Conservation (phyloP, 805 yeast species). For the Barnettozyma botsteinii region DNA sequence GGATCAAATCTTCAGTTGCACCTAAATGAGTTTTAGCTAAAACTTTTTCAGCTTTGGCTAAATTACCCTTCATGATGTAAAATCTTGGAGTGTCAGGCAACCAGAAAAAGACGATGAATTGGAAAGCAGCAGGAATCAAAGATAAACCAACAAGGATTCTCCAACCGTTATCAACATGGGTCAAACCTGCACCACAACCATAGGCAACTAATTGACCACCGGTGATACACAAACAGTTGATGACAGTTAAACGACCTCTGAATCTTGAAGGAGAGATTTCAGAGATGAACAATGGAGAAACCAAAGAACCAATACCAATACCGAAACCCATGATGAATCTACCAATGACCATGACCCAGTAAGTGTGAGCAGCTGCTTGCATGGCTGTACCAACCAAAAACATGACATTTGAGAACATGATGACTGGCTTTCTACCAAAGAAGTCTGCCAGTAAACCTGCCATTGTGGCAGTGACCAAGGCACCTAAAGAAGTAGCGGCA, state of each 20-base stretch:
- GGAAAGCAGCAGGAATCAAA: constrained; percentile 78
- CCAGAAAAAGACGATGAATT: constrained; percentile 70
- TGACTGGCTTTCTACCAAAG: constrained; percentile 78
- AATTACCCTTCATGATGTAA: constrained; percentile 64
- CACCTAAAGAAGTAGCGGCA: constrained; percentile 92
- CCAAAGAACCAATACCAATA: constrained; percentile 89
- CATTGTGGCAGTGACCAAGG: constrained; percentile 66
- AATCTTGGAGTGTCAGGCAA: constrained; percentile 95
- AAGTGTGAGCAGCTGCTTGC: constrained; percentile 73
- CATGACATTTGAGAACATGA: constrained; percentile 75
- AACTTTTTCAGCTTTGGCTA: constrained; percentile 62
- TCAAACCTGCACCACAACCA: constrained; percentile 86
- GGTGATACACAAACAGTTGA: constrained; percentile 85
- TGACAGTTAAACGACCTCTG: constrained; percentile 85
- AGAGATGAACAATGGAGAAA: constrained; percentile 88
- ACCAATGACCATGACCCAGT: constrained; percentile 91
- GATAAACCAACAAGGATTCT: constrained; percentile 86
- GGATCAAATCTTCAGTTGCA: constrained; percentile 59
- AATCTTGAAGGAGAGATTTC: constrained; percentile 91
- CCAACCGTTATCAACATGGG: constrained; percentile 79
- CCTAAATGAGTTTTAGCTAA: constrained; percentile 55
- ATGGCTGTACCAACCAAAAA: constrained; percentile 81
- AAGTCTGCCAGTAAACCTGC: constrained; percentile 83
- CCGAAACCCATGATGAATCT: constrained; percentile 94
- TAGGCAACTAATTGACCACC: constrained; percentile 95